These are phyloP conservation scores for Pelargonium fulgidum DNA, from an alignment of 441 rosid species.

Conservation along the genomic window DNA sequence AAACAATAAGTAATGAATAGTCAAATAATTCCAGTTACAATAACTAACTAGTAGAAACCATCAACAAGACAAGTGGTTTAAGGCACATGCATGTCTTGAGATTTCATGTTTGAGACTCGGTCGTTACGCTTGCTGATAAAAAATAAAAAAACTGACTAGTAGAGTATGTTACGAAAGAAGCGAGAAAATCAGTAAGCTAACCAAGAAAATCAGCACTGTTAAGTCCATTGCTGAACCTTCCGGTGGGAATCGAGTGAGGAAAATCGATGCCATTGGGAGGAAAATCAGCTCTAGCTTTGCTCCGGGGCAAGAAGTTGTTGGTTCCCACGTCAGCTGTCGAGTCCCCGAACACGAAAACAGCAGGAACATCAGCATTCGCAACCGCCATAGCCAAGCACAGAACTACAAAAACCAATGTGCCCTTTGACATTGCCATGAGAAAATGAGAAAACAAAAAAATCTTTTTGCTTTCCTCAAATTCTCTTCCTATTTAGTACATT, in stretches of 20 bases:
- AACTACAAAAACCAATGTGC: not conserved
- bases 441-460: not conserved
- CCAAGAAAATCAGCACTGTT: constrained; percentile 52
- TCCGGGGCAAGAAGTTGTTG: constrained; percentile 37
- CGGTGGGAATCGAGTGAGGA: constrained; percentile 36
- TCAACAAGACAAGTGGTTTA: no score
- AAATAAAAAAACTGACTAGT: no score
- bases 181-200: constrained; percentile 18
- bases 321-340: constrained; percentile 53
- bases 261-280: constrained; percentile 52
- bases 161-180: no score
- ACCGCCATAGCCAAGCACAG: constrained; percentile 13
- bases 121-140: no score
- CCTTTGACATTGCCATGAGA: constrained; percentile 25
- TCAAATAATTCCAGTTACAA: not conserved
- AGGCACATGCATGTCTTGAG: no score
- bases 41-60: no score
- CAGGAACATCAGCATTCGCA: constrained; percentile 27
- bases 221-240: constrained; percentile 54
- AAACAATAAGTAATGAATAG: constrained; percentile 10
- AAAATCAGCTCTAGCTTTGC: constrained; percentile 29
- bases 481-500: not conserved
- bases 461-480: not conserved
- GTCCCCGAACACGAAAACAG: constrained; percentile 41
- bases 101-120: no score